phyloP scores from a whole-genome alignment of 2,329 filamentous ascomycete species.

The Claviceps fusiformis region DNA sequence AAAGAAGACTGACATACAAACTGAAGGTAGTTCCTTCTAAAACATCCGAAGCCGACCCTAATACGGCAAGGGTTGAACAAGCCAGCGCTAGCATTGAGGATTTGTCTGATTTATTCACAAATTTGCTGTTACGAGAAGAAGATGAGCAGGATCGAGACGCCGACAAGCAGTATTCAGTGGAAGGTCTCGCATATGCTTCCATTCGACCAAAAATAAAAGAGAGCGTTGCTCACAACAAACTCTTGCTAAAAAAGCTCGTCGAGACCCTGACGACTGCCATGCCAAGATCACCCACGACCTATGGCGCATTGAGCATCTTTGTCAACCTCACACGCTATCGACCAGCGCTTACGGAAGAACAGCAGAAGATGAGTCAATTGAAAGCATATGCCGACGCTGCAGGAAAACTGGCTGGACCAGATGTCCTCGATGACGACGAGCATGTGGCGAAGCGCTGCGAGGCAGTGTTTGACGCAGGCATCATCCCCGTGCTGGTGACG shows the following conservation, averaged over 20 bases:
- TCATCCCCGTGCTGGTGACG: constrained; percentile 63
- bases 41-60: constrained; percentile 23
- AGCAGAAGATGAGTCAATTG: constrained; percentile 80
- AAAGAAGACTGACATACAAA: constrained; percentile 33
- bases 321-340: constrained; percentile 73
- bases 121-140: constrained; percentile 48
- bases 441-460: constrained; percentile 65
- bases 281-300: constrained; percentile 58
- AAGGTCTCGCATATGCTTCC: constrained; percentile 85
- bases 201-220: constrained; percentile 79
- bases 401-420: constrained; percentile 46
- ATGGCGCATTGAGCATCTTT: constrained; percentile 76
- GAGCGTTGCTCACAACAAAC: constrained; percentile 52
- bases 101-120: constrained; percentile 49
- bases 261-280: constrained; percentile 43
- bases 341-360: constrained; percentile 69
- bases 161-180: constrained; percentile 59
- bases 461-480: constrained; percentile 62
- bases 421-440: constrained; percentile 62
- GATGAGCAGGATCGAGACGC: constrained; percentile 35
- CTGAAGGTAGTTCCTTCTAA: constrained; percentile 41
- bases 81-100: constrained; percentile 51
- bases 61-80: constrained; percentile 32
- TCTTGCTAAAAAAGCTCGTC: constrained; percentile 58
- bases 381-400: constrained; percentile 88